Evolutionary conservation across 2,329 filamentous ascomycete species (phyloP).

Genomic region (Ascochyta pisi): DNA sequence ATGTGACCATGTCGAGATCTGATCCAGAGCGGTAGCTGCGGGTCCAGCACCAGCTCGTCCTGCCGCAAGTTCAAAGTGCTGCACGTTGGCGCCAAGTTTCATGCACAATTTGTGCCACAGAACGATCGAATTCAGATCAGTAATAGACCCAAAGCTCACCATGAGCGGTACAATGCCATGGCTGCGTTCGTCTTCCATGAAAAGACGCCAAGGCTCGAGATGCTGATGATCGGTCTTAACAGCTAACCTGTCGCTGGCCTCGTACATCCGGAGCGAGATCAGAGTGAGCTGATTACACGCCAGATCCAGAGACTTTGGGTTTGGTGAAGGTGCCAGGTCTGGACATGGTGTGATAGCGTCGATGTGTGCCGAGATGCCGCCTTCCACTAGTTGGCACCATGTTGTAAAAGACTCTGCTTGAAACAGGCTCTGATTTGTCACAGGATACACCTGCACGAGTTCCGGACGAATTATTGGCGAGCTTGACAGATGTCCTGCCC

Average conservation of each 20-base stretch:
- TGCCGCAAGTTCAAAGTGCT: conserved; percentile 61
- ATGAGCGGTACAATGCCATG: conserved; percentile 48
- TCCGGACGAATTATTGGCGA: conserved; percentile 56
- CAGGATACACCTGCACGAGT: conserved; percentile 55
- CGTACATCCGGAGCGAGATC: conserved; percentile 42
- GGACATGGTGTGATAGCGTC: conserved; percentile 42
- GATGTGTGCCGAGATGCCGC: conserved; percentile 39
- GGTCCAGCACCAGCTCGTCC: conserved; percentile 57
- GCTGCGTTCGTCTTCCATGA: conserved; percentile 57
- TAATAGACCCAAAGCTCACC: conserved; percentile 38
- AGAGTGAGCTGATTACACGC: conserved; percentile 40
- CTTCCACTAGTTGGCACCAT: conserved; percentile 43
- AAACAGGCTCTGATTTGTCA: conserved; percentile 55
- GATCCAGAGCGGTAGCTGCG: conserved; percentile 57
- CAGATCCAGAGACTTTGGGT: background rate
- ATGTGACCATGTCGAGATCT: conserved; percentile 59
- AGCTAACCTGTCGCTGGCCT: conserved; percentile 44
- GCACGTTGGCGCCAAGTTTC: conserved; percentile 59
- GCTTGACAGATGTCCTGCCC: conserved; percentile 56
- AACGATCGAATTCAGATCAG: conserved; percentile 58
- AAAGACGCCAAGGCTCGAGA: conserved; percentile 51
- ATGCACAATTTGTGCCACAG: conserved; percentile 63
- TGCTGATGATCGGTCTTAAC: conserved; percentile 36
- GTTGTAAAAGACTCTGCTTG: conserved; percentile 48
- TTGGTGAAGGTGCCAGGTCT: conserved; percentile 7